These are phyloP conservation scores for Vicia sativa DNA, from an alignment of 306 rosid species.

Conservation along the genomic window DNA sequence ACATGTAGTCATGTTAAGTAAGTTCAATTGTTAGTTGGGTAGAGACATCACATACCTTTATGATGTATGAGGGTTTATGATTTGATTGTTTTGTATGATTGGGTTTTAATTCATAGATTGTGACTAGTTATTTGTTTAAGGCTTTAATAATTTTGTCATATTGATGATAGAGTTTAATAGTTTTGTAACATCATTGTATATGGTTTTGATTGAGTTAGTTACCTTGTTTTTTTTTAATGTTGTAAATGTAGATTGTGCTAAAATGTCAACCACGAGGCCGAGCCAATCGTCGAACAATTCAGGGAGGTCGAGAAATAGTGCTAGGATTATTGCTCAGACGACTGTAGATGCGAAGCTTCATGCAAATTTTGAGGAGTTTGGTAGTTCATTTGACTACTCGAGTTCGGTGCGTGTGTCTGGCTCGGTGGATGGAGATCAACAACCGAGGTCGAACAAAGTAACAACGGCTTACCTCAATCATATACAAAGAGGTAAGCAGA, in stretches of 20 bases:
- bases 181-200: conserved; percentile 15
- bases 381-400: conserved; percentile 89
- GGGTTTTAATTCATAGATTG: conserved; percentile 22
- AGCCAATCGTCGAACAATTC: conserved; percentile 79
- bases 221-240: neutral
- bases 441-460: conserved; percentile 74
- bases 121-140: conserved; percentile 12
- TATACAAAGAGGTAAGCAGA: conserved; percentile 83
- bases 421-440: conserved; percentile 49
- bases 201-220: conserved; percentile 14
- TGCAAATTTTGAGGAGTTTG: conserved; percentile 83
- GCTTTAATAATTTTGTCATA: conserved; percentile 30
- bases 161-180: conserved; percentile 28
- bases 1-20: too few species aligned
- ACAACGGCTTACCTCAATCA: conserved; percentile 88
- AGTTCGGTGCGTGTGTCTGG: conserved; percentile 68
- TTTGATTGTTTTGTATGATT: conserved; percentile 23
- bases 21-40: too few species aligned
- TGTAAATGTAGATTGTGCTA: conserved; percentile 45
- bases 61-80: conserved; percentile 8
- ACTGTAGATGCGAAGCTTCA: conserved; percentile 91
- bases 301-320: conserved; percentile 75
- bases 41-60: neutral
- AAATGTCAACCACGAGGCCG: conserved; percentile 86
- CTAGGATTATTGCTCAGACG: conserved; percentile 83